These are phyloP conservation scores for Symbiotaphrina buchneri DNA, from an alignment of 495 filamentous ascomycete species.

Conservation along the genomic window DNA sequence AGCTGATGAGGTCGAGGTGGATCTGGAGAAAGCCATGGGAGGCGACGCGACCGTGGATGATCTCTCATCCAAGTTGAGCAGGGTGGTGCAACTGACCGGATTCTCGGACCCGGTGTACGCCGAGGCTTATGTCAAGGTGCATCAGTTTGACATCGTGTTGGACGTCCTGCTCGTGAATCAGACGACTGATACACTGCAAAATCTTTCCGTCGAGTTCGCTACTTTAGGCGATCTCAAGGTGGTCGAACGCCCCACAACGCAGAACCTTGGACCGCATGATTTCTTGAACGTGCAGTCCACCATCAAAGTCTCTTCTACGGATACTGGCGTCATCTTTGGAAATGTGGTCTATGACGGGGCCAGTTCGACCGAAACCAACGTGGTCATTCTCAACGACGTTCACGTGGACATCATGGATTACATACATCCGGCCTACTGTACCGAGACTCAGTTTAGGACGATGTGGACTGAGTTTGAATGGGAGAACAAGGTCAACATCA, in stretches of 20 bases:
- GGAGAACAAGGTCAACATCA: slow-evolving; percentile 99
- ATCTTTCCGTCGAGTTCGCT: slow-evolving; percentile 92
- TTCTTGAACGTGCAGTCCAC: slow-evolving; percentile 96
- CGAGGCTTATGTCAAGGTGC: slow-evolving; percentile 95
- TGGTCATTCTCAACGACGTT: slow-evolving; percentile 96
- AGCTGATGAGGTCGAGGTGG: slow-evolving; percentile 63
- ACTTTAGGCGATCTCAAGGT: slow-evolving; percentile 96
- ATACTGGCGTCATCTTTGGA: slow-evolving; percentile 97
- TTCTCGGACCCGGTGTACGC: slow-evolving; percentile 98
- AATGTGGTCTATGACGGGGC: slow-evolving; percentile 97
- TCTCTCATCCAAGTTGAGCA: slow-evolving; percentile 76
- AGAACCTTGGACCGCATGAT: slow-evolving; percentile 84
- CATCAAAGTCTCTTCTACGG: slow-evolving; percentile 97
- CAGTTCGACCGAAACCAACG: slow-evolving; percentile 85
- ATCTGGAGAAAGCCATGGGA: slow-evolving; percentile 85
- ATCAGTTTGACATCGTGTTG: slow-evolving; percentile 96
- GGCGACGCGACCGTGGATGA: slow-evolving; percentile 72
- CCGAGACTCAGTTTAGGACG: slow-evolving; percentile 93
- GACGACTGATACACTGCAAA: slow-evolving; percentile 89
- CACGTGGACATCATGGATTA: slow-evolving; percentile 99
- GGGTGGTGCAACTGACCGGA: slow-evolving; percentile 91
- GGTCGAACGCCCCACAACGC: slow-evolving; percentile 84
- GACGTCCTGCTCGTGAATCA: slow-evolving; percentile 97
- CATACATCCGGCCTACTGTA: slow-evolving; percentile 91
- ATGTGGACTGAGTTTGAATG: slow-evolving; percentile 99